Conservation (phyloP, 2,329 filamentous ascomycete species). For the Canariomyces notabilis region DNA sequence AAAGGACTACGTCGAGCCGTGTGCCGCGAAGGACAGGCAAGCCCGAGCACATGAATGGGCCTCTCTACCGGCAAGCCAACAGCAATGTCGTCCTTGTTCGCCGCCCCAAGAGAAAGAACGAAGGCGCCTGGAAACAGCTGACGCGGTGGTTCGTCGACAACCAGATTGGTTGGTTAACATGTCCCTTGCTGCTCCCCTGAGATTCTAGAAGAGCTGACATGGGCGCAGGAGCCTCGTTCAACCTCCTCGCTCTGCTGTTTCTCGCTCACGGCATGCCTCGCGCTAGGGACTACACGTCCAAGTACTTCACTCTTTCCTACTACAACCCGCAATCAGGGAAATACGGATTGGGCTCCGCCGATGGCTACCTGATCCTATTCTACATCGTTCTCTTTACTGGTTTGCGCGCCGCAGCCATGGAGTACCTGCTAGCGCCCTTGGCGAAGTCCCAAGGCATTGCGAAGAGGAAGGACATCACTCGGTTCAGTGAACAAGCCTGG, state of each 20-base stretch:
- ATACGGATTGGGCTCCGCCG: conserved; percentile 75
- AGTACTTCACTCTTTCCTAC: conserved; percentile 86
- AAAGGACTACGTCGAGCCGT: conserved; percentile 9
- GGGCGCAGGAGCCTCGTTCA: conserved; percentile 69
- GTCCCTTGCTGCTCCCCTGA: not conserved
- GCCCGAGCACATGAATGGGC: conserved; percentile 44
- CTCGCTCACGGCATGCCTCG: conserved; percentile 80
- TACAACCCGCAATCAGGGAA: conserved; percentile 61
- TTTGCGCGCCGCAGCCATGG: conserved; percentile 77
- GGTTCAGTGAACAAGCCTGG: conserved; percentile 95
- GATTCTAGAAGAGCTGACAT: conserved; percentile 8
- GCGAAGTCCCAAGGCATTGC: conserved; percentile 67
- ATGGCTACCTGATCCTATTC: conserved; percentile 70
- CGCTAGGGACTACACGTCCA: conserved; percentile 71
- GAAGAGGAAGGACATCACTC: conserved; percentile 68
- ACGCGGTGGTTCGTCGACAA: conserved; percentile 70
- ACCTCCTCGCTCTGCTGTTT: conserved; percentile 75
- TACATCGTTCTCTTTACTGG: conserved; percentile 84
- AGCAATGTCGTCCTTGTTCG: conserved; percentile 51
- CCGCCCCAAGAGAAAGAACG: conserved; percentile 56
- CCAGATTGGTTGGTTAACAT: conserved; percentile 62
- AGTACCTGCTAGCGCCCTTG: conserved; percentile 77
- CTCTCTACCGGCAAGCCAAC: conserved; percentile 53
- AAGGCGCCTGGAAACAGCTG: conserved; percentile 55
- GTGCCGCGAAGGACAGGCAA: conserved; percentile 24